These are phyloP conservation scores for Tricholoma furcatifolium DNA, from an alignment of 768 basidiomycete species.

Conservation along the genomic window DNA sequence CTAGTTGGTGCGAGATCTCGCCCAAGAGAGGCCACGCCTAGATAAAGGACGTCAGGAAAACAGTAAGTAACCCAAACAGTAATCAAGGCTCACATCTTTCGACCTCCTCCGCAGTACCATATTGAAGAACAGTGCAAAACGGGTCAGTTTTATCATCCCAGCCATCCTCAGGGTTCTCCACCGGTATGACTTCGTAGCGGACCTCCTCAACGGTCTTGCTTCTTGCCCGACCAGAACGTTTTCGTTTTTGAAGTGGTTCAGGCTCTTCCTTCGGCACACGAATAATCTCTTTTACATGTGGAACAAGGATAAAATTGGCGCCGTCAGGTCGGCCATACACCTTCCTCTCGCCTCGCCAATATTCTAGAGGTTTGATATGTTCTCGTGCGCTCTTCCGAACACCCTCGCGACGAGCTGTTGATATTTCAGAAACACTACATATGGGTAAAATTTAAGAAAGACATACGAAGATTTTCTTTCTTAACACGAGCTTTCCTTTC, in stretches of 20 bases:
- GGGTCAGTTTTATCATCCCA: constrained; percentile 83
- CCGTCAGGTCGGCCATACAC: constrained; percentile 68
- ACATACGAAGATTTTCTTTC: constrained; percentile 41
- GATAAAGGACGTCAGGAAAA: constrained; percentile 5
- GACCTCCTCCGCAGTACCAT: constrained; percentile 55
- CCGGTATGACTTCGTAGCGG: constrained; percentile 21
- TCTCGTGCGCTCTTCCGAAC: constrained; percentile 71
- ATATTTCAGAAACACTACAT: not conserved
- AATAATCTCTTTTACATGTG: constrained; percentile 63
- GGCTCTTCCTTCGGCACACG: constrained; percentile 43
- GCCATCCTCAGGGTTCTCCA: constrained; percentile 63
- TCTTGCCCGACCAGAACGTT: constrained; percentile 43
- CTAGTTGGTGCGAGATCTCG: constrained; percentile 2
- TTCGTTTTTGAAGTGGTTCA: constrained; percentile 34
- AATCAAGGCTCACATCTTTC: constrained; percentile 60
- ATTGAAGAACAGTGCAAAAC: constrained; percentile 68
- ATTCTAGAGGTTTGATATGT: constrained; percentile 76
- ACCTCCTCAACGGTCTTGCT: constrained; percentile 48
- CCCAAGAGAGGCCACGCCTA: constrained; percentile 22
- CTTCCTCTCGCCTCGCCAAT: constrained; percentile 90
- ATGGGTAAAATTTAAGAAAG: not conserved
- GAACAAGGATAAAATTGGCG: constrained; percentile 46
- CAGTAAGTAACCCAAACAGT: not conserved
- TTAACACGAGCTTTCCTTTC: constrained; percentile 27
- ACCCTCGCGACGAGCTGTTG: constrained; percentile 42